A percentile compares a stretch with the other conserved stretches of the same genome.
These are phyloP conservation scores for Cantharellus anzutake DNA, from an alignment of 768 basidiomycete genomes.

Conservation along the genomic window DNA sequence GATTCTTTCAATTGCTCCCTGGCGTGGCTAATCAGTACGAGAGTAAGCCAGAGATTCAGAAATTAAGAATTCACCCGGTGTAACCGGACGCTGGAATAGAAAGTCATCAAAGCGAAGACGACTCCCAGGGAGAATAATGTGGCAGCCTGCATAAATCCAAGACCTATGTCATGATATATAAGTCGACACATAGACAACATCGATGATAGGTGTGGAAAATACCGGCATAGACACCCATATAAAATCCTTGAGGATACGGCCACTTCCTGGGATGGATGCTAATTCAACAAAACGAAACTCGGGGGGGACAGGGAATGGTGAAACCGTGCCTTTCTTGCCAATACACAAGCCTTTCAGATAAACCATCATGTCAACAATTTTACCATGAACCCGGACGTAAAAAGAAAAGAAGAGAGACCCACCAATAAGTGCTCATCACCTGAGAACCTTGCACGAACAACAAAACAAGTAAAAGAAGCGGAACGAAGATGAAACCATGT, in stretches of 20 bases:
- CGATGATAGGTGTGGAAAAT: conserved; percentile 14
- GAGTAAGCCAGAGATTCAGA: conserved; percentile 9
- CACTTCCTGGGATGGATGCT: conserved; percentile 13
- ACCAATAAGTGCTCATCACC: not conserved
- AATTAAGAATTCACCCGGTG: conserved; percentile 16
- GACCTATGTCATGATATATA: conserved; percentile 17
- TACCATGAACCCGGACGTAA: conserved; percentile 47
- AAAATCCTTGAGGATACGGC: conserved; percentile 27
- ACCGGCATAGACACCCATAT: conserved; percentile 39
- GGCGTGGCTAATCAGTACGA: too few relatives aligned
- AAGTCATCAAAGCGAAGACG: conserved; percentile 16
- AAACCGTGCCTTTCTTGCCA: conserved; percentile 33
- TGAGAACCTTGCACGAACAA: conserved; percentile 18
- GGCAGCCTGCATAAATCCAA: conserved; percentile 11
- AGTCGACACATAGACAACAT: conserved; percentile 26
- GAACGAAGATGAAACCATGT: conserved; percentile 25
- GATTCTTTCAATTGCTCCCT: conserved; percentile 33
- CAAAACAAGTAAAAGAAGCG: conserved; percentile 27
- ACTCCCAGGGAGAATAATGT: conserved; percentile 4
- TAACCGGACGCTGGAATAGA: conserved; percentile 15
- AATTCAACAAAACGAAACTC: not conserved
- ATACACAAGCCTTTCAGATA: not conserved
- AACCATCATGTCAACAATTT: conserved; percentile 59
- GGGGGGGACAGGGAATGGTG: too few relatives aligned
- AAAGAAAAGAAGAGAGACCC: conserved; percentile 12